A percentile compares a stretch with the other conserved stretches of the same genome.
These are phyloP conservation scores for Dactylellina sp. DNA, from an alignment of 2,329 filamentous ascomycete species.

Conservation along the genomic window DNA sequence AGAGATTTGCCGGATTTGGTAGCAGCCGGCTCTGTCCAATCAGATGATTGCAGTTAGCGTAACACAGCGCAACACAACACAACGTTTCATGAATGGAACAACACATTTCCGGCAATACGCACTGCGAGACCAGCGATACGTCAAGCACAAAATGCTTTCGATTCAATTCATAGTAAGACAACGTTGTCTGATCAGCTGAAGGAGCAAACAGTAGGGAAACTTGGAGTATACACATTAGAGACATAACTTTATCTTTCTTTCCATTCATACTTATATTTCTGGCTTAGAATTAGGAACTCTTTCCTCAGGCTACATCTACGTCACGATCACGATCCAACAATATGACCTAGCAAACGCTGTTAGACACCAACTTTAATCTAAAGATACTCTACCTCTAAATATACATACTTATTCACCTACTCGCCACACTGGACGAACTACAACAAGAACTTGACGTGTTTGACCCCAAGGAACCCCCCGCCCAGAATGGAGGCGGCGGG, in stretches of 20 bases:
- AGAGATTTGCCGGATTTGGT: too few species aligned
- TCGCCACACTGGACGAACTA: slow-evolving; percentile 37
- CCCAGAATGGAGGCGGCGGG: background rate
- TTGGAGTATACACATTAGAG: too few species aligned
- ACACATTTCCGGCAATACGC: slow-evolving; percentile 17
- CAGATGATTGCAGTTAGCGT: background rate
- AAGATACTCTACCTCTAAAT: slow-evolving; percentile 1
- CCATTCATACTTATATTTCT: too few species aligned
- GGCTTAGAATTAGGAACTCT: too few species aligned
- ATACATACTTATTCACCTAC: slow-evolving; percentile 11
- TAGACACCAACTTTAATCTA: slow-evolving; percentile 19
- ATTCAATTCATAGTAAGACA: too few species aligned
- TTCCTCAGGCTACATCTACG: too few species aligned
- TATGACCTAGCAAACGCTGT: slow-evolving; percentile 5
- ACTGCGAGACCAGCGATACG: too few species aligned
- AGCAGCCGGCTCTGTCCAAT: background rate
- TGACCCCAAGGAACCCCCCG: slow-evolving; percentile 25
- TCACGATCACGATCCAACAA: slow-evolving; percentile 33
- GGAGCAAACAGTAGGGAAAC: too few species aligned
- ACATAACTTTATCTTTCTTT: too few species aligned
- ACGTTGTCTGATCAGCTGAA: too few species aligned
- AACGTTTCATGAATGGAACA: slow-evolving; percentile 16
- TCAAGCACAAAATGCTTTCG: background rate
- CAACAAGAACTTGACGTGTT: slow-evolving; percentile 14
- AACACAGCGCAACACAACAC: slow-evolving; percentile 14